Percentiles rank a stretch among this genome's conserved stretches.
Evolutionary conservation across 768 basidiomycete genomes (phyloP).

Genomic region (Ramaria sp.): DNA sequence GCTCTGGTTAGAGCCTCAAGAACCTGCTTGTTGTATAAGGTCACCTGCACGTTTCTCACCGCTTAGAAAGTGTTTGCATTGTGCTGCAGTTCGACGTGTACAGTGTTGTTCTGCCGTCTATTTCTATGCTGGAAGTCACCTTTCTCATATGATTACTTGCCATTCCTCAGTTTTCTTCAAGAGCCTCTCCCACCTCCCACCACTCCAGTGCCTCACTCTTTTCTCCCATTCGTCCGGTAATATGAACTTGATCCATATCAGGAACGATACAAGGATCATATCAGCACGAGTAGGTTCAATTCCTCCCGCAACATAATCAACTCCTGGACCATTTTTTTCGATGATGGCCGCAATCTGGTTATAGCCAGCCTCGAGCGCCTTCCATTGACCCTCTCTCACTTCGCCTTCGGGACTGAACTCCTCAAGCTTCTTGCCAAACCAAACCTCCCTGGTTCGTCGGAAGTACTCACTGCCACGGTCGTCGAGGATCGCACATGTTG

Average conservation of each 20-base stretch:
- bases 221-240: conserved; percentile 65
- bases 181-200: conserved; percentile 52
- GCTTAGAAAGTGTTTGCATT: no score
- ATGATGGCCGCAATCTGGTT: conserved; percentile 51
- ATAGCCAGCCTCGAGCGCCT: conserved; percentile 41
- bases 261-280: conserved; percentile 58
- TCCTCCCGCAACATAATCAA: conserved; percentile 44
- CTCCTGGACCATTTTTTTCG: conserved; percentile 39
- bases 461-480: conserved; percentile 44
- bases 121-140: no score
- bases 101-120: no score
- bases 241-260: conserved; percentile 68
- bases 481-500: conserved; percentile 51
- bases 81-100: no score
- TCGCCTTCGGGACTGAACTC: conserved; percentile 17
- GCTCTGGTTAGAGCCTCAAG: no score
- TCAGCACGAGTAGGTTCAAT: conserved; percentile 63
- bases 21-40: no score
- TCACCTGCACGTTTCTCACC: no score
- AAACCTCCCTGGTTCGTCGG: conserved; percentile 23
- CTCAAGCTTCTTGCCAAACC: conserved; percentile 23
- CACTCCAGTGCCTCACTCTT: conserved; percentile 58
- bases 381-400: conserved; percentile 7
- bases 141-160: neutral
- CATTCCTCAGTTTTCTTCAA: conserved; percentile 25